Evolutionary conservation across 306 rosid species (phyloP).

Genomic region (Senna tora): DNA sequence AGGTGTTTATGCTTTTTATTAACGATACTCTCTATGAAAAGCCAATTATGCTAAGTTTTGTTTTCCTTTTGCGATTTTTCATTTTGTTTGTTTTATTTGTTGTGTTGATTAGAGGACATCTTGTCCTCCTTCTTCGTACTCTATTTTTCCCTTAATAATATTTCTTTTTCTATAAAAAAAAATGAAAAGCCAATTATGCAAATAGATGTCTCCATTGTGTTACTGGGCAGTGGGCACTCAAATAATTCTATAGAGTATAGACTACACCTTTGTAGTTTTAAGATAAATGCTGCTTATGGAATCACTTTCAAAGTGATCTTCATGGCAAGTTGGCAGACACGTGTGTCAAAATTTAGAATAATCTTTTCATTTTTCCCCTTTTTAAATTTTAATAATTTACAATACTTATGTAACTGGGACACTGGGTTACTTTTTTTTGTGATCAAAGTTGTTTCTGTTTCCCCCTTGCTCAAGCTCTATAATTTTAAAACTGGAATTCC

Average conservation of each 20-base stretch:
- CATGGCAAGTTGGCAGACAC: constrained; percentile 3
- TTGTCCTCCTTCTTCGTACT: no score
- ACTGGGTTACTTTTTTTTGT: background rate
- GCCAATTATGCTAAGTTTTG: no score
- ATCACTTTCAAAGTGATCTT: background rate
- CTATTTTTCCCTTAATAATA: no score
- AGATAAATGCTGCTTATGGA: background rate
- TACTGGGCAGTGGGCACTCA: no score
- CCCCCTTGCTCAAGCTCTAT: background rate
- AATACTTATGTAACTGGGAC: background rate
- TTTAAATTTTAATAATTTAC: background rate
- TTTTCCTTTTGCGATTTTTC: no score
- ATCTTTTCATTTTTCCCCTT: background rate
- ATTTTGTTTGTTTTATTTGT: no score
- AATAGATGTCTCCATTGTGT: background rate
- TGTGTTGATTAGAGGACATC: no score
- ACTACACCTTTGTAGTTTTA: background rate
- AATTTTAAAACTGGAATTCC: background rate
- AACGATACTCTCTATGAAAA: background rate
- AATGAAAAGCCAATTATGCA: no score
- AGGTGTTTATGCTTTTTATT: background rate
- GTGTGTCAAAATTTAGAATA: background rate
- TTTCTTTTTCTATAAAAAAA: no score
- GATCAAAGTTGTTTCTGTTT: constrained; percentile 28
- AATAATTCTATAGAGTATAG: background rate